These are phyloP conservation scores for Eucommia ulmoides DNA, from an alignment of 257 asterid genomes.

Conservation along the genomic window DNA sequence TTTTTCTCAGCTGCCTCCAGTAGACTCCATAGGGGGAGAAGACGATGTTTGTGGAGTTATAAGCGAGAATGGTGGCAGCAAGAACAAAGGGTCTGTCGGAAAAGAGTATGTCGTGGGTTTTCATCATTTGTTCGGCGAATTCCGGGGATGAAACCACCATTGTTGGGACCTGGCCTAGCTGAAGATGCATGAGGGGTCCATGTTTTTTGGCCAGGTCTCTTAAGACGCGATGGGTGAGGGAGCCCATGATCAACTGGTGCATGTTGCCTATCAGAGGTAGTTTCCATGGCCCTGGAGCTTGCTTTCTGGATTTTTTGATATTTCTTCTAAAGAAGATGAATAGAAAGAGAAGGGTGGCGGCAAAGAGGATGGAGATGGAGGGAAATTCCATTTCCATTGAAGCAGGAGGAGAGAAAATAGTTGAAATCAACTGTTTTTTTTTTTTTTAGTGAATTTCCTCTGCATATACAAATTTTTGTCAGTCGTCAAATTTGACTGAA, in stretches of 20 bases:
- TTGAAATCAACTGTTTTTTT: no score
- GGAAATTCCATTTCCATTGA: not conserved
- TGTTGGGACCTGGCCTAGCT: constrained; percentile 12
- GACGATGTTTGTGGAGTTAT: constrained; percentile 7
- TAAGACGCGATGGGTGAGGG: constrained; percentile 6
- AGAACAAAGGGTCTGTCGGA: constrained; percentile 5
- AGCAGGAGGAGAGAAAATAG: no score
- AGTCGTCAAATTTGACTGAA: no score
- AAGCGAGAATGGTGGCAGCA: constrained; percentile 1
- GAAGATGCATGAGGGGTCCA: constrained; percentile 18
- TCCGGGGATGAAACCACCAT: constrained; percentile 14
- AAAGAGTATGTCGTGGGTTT: constrained; percentile 15
- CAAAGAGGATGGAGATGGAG: not conserved
- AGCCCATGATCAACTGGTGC: constrained; percentile 22
- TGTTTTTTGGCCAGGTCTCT: constrained; percentile 13
- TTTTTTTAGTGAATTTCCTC: no score
- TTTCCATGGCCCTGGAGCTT: constrained; percentile 25
- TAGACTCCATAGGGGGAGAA: constrained; percentile 11
- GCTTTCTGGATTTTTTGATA: not conserved
- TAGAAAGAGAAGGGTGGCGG: not conserved
- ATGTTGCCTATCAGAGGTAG: constrained; percentile 31
- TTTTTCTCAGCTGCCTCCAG: constrained; percentile 19
- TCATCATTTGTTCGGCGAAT: constrained; percentile 6
- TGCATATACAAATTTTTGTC: no score
- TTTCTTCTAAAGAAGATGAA: not conserved